Evolutionary conservation across 2,329 filamentous ascomycete species (phyloP).

Genomic region (Neophaeococcomyces mojaviensis): DNA sequence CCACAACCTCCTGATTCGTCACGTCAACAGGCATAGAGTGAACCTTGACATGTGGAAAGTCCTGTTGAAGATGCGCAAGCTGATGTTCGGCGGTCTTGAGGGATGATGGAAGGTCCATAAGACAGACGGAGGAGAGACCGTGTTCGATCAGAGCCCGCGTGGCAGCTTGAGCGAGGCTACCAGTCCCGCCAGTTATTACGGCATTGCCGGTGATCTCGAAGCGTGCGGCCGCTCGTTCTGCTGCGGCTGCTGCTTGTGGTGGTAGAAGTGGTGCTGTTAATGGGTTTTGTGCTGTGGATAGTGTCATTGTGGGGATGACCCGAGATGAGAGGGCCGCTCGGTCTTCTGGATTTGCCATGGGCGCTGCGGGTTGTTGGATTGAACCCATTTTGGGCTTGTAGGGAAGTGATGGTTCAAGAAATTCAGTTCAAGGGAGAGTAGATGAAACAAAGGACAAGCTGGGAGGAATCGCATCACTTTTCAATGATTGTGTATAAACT

Average conservation of each 20-base stretch:
- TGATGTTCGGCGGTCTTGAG: conserved; percentile 29
- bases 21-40: conserved; percentile 51
- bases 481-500: background rate
- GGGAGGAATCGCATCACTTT: background rate
- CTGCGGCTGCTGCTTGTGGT: conserved; percentile 19
- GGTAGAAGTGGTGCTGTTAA: conserved; percentile 26
- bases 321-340: conserved; percentile 19
- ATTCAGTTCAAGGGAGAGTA: background rate
- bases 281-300: conserved; percentile 19
- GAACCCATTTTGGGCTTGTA: background rate
- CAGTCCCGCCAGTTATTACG: conserved; percentile 57
- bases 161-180: conserved; percentile 53
- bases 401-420: background rate
- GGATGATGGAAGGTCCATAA: conserved; percentile 52
- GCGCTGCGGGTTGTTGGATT: background rate
- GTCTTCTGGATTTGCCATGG: conserved; percentile 14
- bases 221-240: conserved; percentile 25
- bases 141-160: conserved; percentile 61
- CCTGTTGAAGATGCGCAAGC: conserved; percentile 40
- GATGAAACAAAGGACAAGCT: background rate
- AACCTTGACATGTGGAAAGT: conserved; percentile 51
- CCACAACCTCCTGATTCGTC: conserved; percentile 42
- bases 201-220: conserved; percentile 28
- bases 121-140: conserved; percentile 50
- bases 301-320: conserved; percentile 22